phyloP scores from a whole-genome alignment of 306 rosid genomes.

The Betula pendula region DNA sequence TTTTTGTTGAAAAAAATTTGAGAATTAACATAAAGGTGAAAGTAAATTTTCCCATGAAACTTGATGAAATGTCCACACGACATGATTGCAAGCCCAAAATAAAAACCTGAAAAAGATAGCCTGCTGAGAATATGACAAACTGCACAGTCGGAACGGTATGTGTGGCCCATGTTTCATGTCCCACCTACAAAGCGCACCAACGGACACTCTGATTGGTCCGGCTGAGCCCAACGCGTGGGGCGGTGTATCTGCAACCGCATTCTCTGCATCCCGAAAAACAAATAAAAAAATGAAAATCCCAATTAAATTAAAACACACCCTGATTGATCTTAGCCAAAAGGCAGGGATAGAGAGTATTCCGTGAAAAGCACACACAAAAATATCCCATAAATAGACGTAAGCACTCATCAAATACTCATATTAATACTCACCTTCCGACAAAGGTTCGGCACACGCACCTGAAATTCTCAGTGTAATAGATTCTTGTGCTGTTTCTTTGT shows the following conservation, averaged over 20 bases:
- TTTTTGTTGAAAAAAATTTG: background rate
- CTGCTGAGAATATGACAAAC: background rate
- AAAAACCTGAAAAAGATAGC: background rate
- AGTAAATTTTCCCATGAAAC: background rate
- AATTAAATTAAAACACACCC: background rate
- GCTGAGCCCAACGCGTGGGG: conserved; percentile 48
- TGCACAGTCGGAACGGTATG: conserved; percentile 7
- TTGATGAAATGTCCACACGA: background rate
- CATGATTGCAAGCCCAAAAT: background rate
- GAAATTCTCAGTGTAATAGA: conserved; percentile 6
- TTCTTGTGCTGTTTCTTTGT: conserved; percentile 6
- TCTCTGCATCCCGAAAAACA: background rate
- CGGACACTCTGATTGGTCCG: conserved; percentile 47
- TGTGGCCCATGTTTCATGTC: conserved; percentile 27
- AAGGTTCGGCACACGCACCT: conserved; percentile 27
- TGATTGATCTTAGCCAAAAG: conserved; percentile 1
- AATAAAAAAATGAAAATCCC: background rate
- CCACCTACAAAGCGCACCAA: conserved; percentile 59
- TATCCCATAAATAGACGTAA: background rate
- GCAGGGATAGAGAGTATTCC: background rate
- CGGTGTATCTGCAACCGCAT: conserved; percentile 43
- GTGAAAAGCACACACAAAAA: background rate
- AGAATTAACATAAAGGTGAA: background rate
- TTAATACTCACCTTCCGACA: conserved; percentile 29
- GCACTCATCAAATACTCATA: background rate